Percentiles rank a stretch among this genome's conserved stretches.
phyloP scores from a whole-genome alignment of 768 basidiomycete species.

The Steccherinum ochraceum region DNA sequence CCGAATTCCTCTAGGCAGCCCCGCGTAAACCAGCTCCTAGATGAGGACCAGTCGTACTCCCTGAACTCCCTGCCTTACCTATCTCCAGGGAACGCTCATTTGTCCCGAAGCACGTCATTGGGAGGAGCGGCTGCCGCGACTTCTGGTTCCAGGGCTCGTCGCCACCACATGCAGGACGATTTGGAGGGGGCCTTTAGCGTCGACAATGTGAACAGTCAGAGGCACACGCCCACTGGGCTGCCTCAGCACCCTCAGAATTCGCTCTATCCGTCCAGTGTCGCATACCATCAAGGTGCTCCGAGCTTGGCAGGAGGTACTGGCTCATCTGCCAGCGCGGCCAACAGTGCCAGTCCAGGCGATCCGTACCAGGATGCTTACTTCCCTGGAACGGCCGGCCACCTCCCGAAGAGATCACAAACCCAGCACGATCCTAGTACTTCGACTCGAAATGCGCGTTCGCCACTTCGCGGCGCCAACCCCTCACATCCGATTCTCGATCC shows the following conservation, averaged over 20 bases:
- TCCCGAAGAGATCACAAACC: conserved; percentile 50
- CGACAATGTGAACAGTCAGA: conserved; percentile 30
- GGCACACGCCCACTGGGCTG: conserved; percentile 25
- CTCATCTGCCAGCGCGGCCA: conserved; percentile 20
- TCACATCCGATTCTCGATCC: conserved; percentile 56
- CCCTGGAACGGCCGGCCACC: conserved; percentile 34
- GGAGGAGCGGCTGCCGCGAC: conserved; percentile 37
- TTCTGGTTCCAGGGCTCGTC: conserved; percentile 45
- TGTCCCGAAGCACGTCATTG: conserved; percentile 65
- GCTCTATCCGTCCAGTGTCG: conserved; percentile 53
- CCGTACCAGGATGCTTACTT: conserved; percentile 59
- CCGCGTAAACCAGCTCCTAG: conserved; percentile 60
- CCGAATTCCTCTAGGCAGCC: conserved; percentile 46
- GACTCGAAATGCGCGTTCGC: conserved; percentile 50
- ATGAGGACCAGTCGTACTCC: conserved; percentile 47
- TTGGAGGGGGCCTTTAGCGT: conserved; percentile 47
- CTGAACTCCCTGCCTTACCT: conserved; percentile 43
- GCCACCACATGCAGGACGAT: conserved; percentile 68
- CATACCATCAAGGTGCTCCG: conserved; percentile 49
- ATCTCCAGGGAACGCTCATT: conserved; percentile 42
- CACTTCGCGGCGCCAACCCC: conserved; percentile 49
- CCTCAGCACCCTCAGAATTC: conserved; percentile 27
- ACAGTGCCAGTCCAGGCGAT: conserved; percentile 35
- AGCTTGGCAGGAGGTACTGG: conserved; percentile 20
- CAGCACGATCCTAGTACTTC: conserved; percentile 46